phyloP scores from a whole-genome alignment of 306 rosid species.

The Vigna reflexopilosa region DNA sequence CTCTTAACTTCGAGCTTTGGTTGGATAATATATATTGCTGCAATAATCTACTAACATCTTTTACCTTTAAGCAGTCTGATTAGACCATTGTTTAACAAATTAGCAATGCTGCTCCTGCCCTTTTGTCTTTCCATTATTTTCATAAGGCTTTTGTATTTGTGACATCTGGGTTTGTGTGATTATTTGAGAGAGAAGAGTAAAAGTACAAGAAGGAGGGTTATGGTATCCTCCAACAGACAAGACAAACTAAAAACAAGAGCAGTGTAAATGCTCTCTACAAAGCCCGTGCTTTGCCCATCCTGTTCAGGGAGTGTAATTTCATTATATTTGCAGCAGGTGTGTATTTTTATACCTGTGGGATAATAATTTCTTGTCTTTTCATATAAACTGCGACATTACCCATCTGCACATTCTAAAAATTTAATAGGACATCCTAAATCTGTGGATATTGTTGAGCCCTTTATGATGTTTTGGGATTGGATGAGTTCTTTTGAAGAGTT shows the following conservation, averaged over 20 bases:
- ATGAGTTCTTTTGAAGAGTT: slow-evolving; percentile 13
- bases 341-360: not conserved
- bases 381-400: not conserved
- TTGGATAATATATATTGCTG: slow-evolving; percentile 3
- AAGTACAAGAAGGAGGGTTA: slow-evolving; percentile 13
- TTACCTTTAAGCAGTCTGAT: slow-evolving; percentile 14
- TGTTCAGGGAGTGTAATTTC: slow-evolving; percentile 3
- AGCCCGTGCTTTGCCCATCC: not conserved
- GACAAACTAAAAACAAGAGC: slow-evolving; percentile 17
- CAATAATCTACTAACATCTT: slow-evolving; percentile 7
- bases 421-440: not conserved
- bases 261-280: not conserved
- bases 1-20: slow-evolving; percentile 10
- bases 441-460: not conserved
- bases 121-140: not conserved
- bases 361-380: slow-evolving; percentile 10
- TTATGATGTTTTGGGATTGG: slow-evolving; percentile 24
- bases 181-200: slow-evolving; percentile 14
- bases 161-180: slow-evolving; percentile 1
- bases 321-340: not conserved
- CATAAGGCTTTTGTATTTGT: slow-evolving; percentile 9
- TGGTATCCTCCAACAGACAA: not conserved
- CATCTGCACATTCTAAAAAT: not conserved
- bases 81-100: slow-evolving; percentile 14
- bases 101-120: not conserved